These are phyloP conservation scores for Coccomyxa sp. DNA, from an alignment of 139 green algal genomes.

Conservation along the genomic window DNA sequence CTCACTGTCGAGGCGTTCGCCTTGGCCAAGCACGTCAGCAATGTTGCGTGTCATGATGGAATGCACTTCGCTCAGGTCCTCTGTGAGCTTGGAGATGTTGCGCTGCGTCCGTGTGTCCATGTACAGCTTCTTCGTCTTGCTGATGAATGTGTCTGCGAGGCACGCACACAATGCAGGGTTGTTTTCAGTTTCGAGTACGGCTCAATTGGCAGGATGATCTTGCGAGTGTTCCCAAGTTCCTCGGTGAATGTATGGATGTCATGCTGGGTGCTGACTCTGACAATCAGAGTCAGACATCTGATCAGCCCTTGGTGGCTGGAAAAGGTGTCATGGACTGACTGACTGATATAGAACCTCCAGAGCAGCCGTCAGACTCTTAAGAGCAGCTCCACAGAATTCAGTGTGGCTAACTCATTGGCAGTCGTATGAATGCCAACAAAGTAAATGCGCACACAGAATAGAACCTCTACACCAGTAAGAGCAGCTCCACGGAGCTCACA, in stretches of 20 bases:
- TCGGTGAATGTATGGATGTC: not conserved
- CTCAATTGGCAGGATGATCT: not conserved
- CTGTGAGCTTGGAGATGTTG: conserved; percentile 92
- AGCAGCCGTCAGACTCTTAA: no score
- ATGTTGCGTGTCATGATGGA: conserved; percentile 99
- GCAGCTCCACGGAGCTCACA: no score
- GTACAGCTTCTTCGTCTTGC: conserved; percentile 98
- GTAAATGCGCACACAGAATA: no score
- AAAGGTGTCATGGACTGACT: no score
- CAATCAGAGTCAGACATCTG: not conserved
- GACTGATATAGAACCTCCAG: no score
- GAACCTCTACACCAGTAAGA: no score
- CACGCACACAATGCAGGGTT: not conserved
- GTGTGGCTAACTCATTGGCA: no score
- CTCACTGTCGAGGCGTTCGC: conserved; percentile 92
- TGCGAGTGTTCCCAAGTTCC: not conserved
- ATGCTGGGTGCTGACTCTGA: not conserved
- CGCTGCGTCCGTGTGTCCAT: conserved; percentile 94
- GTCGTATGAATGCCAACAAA: no score
- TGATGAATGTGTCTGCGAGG: conserved; percentile 96
- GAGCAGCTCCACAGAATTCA: no score
- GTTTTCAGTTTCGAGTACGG: not conserved
- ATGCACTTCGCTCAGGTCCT: conserved; percentile 87
- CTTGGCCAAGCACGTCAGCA: conserved; percentile 93
- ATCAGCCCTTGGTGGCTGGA: not conserved